These are phyloP conservation scores for Alternaria angustiovoidea DNA, from an alignment of 2,329 filamentous ascomycete species.

Conservation along the genomic window DNA sequence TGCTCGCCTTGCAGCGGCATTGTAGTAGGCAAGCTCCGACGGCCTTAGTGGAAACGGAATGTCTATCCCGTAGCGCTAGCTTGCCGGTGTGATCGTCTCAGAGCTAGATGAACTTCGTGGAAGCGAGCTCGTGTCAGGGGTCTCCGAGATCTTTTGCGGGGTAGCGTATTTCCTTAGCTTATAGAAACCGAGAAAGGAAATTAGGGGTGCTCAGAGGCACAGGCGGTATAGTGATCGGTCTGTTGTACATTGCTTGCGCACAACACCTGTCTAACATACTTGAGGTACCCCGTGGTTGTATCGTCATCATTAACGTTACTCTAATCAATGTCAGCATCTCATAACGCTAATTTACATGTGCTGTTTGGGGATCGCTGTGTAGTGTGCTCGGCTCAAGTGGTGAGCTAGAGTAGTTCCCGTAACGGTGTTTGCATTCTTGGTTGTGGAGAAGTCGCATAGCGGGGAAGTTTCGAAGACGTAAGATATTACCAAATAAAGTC, in stretches of 20 bases:
- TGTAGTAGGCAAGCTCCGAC: slow-evolving; percentile 22
- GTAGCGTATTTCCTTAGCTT: slow-evolving; percentile 44
- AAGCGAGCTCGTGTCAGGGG: slow-evolving; percentile 23
- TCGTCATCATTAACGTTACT: background rate
- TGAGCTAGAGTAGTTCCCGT: slow-evolving; percentile 46
- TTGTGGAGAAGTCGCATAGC: slow-evolving; percentile 41
- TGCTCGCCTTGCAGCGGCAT: slow-evolving; percentile 20
- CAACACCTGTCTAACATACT: background rate
- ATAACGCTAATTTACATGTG: background rate
- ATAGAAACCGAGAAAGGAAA: slow-evolving; percentile 31
- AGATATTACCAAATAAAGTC: slow-evolving; percentile 40
- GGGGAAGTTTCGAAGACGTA: slow-evolving; percentile 51
- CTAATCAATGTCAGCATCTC: background rate
- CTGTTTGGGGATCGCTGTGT: background rate
- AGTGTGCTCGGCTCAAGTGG: slow-evolving; percentile 30
- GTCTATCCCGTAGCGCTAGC: slow-evolving; percentile 8
- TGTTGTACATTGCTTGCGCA: slow-evolving; percentile 2
- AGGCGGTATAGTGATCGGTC: slow-evolving; percentile 4
- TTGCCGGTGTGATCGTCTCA: slow-evolving; percentile 21
- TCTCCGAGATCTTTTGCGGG: slow-evolving; percentile 41
- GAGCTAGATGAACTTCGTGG: slow-evolving; percentile 17
- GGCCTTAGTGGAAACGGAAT: slow-evolving; percentile 22
- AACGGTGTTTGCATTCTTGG: slow-evolving; percentile 23
- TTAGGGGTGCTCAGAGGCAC: slow-evolving; percentile 2
- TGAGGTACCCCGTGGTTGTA: background rate